Conservation (phyloP, 1,139 yeast species). For the Scheffersomyces parashehatae region DNA sequence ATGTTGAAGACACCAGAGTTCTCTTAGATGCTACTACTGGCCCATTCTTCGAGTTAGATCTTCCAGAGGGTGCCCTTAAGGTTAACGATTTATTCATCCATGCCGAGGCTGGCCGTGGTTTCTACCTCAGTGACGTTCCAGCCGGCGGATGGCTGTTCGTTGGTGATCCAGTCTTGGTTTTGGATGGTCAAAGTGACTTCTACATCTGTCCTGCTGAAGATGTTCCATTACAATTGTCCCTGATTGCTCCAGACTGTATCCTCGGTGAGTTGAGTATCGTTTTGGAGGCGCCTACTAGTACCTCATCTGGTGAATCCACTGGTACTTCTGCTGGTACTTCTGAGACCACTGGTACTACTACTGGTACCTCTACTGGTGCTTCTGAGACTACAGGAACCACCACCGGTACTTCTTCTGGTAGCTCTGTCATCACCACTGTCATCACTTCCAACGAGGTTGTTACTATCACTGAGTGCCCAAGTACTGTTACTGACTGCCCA, state of each 20-base stretch:
- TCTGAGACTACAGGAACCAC: not conserved
- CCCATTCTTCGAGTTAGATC: not conserved
- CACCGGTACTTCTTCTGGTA: not conserved
- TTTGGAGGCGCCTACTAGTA: not conserved
- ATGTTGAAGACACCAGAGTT: not conserved
- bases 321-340: not conserved
- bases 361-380: not conserved
- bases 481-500: constrained; percentile 1
- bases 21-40: not conserved
- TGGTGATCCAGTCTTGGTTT: not conserved
- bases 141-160: not conserved
- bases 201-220: not conserved
- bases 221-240: not conserved
- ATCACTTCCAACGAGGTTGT: constrained; percentile 1
- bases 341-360: not conserved
- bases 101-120: not conserved
- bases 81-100: not conserved
- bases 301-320: not conserved
- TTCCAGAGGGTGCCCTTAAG: not conserved
- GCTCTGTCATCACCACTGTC: not conserved
- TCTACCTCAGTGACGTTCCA: not conserved
- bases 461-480: constrained; percentile 1
- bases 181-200: not conserved
- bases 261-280: not conserved
- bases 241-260: not conserved